These are phyloP conservation scores for Microthlaspi erraticum DNA, from an alignment of 345 rosid genomes.

Conservation along the genomic window DNA sequence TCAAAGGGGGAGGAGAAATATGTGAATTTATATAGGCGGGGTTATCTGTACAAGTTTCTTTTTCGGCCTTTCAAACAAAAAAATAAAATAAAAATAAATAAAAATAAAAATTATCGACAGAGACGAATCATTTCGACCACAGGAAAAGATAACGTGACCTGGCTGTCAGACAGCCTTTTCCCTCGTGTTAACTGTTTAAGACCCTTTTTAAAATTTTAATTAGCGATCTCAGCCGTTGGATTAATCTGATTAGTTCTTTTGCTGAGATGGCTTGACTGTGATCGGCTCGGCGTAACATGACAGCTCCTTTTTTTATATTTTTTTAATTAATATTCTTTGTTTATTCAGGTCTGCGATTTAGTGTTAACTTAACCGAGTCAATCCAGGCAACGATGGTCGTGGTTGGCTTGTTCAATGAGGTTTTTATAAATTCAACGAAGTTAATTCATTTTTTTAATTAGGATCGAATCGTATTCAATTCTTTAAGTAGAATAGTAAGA, in stretches of 20 bases:
- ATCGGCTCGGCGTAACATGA: conserved; percentile 39
- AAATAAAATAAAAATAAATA: conserved; percentile 18
- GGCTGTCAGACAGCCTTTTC: conserved; percentile 53
- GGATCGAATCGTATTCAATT: not conserved
- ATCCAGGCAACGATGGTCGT: conserved; percentile 42
- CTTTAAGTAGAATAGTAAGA: conserved; percentile 10
- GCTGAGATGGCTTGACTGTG: conserved; percentile 37
- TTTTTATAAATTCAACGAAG: conserved; percentile 32
- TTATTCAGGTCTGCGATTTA: not conserved
- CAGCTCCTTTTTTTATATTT: conserved; percentile 25
- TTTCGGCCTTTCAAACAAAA: conserved; percentile 40
- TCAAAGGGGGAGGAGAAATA: conserved; percentile 28
- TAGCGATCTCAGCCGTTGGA: conserved; percentile 38
- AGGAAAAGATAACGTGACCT: conserved; percentile 50
- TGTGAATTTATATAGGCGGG: conserved; percentile 47
- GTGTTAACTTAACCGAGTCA: conserved; percentile 38
- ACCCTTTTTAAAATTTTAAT: conserved; percentile 8
- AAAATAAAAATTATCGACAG: conserved; percentile 11
- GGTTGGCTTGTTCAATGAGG: conserved; percentile 40
- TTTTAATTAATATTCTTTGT: not conserved
- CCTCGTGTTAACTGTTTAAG: conserved; percentile 34
- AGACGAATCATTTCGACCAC: conserved; percentile 49
- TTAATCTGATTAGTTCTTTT: conserved; percentile 21
- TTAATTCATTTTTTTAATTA: conserved; percentile 8
- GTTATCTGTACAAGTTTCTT: conserved; percentile 34